phyloP scores from a whole-genome alignment of 169 alveolate genomes.

The Theileria orientalis region DNA sequence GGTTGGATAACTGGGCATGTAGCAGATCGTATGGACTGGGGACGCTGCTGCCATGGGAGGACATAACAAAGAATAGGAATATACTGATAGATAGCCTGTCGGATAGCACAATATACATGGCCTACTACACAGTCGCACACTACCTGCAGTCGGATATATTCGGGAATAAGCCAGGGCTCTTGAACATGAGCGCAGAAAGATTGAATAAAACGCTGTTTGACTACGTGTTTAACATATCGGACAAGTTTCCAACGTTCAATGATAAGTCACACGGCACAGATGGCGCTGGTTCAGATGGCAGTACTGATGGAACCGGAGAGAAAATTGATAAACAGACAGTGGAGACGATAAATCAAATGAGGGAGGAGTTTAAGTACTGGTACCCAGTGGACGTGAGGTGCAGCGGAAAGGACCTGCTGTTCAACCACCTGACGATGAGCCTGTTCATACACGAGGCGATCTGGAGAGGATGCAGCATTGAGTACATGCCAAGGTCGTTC shows the following conservation, averaged over 20 bases:
- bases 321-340: constrained; percentile 68
- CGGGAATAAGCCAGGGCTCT: constrained; percentile 85
- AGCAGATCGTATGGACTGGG: constrained; percentile 98
- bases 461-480: constrained; percentile 82
- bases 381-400: constrained; percentile 85
- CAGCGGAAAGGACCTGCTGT: constrained; percentile 97
- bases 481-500: constrained; percentile 88
- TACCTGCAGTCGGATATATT: constrained; percentile 89
- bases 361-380: constrained; percentile 93
- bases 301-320: constrained; percentile 65
- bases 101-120: constrained; percentile 99
- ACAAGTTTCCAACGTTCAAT: constrained; percentile 71
- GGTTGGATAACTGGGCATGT: constrained; percentile 95
- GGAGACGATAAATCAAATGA: constrained; percentile 74
- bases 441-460: constrained; percentile 98
- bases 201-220: constrained; percentile 93
- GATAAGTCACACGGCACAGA: neutral
- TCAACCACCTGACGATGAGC: constrained; percentile 98
- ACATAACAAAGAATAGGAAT: constrained; percentile 68
- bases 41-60: constrained; percentile 79
- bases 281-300: constrained; percentile 55
- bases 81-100: constrained; percentile 95
- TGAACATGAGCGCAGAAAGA: constrained; percentile 85
- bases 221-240: constrained; percentile 87
- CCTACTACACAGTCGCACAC: constrained; percentile 98